Evolutionary conservation across 2,329 filamentous ascomycete genomes (phyloP), one percentile per base, ranked within the genome.

Genomic region (Beauveria sp.): DNA sequence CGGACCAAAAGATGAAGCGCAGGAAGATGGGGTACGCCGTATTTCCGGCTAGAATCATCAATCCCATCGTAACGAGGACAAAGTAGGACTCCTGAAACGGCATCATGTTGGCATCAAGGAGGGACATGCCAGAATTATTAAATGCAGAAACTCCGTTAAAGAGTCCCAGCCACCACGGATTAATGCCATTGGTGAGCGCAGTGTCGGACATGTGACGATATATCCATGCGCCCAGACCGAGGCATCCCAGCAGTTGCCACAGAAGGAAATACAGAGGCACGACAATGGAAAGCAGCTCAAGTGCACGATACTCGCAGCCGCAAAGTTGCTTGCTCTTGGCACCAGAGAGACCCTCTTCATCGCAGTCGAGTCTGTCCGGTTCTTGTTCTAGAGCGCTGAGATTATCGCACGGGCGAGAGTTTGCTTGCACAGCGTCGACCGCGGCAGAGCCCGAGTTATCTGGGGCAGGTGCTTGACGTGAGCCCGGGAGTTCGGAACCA

Each of bases 81-180:
- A 80, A 82, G 64, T 78, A 77, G 0, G 77, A 74, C 37, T 75
- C 75, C 61, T 83, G 80, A 62, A 86, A 88, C 0, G 83, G 82
- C 3, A 82, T 75, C 75, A 90, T 86, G 67, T 87, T 88, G 46
- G 81, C 79, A 68, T 89, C 85, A 14, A 89, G 73, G 41, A 89
- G 75, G 22, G 81, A 83, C 84, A 90, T 87, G 46, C 86, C 86
- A n/a, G 80, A 85, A 65, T 89, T 89, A 72, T 88, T 88, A 71
- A 89, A 90, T 0, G 86, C 86, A 20, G 84, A 87, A 5, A 84
- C 80, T 2, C 83, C 84, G 63, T 87, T 85, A 73, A 89, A 90
- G 50, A 84, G 80, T 46, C 86, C 86, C 2, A 84, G 76, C 86
- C 86, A 89, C 83, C 84, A 88, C 40, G 86, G 82, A 62, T 84